Base-by-base conservation (phyloP, 2,329 filamentous ascomycete genomes). In the Colletotrichum costaricense region DNA sequence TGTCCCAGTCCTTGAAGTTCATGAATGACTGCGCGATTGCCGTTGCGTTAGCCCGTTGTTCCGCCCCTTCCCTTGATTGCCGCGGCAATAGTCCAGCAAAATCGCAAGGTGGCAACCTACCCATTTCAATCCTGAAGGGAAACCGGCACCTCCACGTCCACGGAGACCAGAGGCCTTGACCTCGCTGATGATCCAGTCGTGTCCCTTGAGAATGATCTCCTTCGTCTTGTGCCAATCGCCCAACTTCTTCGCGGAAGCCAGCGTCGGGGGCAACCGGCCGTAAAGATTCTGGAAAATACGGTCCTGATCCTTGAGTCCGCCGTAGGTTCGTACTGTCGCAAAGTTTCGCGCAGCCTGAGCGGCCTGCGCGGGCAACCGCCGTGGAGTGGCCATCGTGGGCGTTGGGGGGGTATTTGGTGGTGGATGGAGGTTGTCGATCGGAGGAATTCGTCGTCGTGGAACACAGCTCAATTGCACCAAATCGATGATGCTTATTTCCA, bases 1-100 rank as follows among this genome's bases (percentile, higher is more conserved):
- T 97, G 80, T 99, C 96, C 97, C 97, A 99, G 80, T 95, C 97
- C 87, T 98, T 98, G 89, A 96, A 95, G 89, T 99, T 99, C 97
- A 99, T 99, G 86, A 99, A 99, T 63, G 95, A 98, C 95, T 97
- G 80, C 55, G 38, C 24, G 74, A 59, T 75, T 73, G 56, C 46
- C 64, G 57, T 33, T 26, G 59, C 59, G 57, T 72, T 60, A 68
- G 52, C 63, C 60, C 55, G 24, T 52, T 52, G 30, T 63, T 26
- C 33, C 11, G 28, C 49, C 49, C 57, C 42, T 62, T 72, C 71
- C 67, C 57, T 63, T 58, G 66, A 68, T 55, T 55, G 59, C 58
- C 63, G 63, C 65, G 52, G 57, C 62, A 66, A 59, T 64, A 63
- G 64, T 64, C 26, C 38, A 59, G 54, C 38, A 59, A 49, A 33